phyloP scores from a whole-genome alignment of 2,329 filamentous ascomycete genomes.

The Aspergillus sp. region DNA sequence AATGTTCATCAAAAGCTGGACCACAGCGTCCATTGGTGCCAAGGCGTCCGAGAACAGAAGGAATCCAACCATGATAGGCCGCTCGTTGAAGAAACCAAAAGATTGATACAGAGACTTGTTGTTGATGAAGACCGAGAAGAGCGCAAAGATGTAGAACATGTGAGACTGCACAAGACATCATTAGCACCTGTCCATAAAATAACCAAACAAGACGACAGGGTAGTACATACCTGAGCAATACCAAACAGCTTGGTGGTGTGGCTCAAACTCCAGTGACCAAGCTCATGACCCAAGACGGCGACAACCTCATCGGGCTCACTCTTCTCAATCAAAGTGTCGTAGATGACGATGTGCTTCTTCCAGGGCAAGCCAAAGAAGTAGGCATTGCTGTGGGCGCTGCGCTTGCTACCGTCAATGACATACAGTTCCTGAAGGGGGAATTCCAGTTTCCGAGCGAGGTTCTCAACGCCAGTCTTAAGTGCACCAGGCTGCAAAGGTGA shows the following conservation, averaged over 20 bases:
- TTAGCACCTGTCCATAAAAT: conserved; percentile 1
- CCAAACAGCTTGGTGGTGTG: conserved; percentile 88
- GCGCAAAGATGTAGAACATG: conserved; percentile 90
- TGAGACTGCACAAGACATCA: conserved; percentile 54
- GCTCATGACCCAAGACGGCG: conserved; percentile 87
- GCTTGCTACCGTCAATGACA: conserved; percentile 88
- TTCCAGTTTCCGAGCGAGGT: conserved; percentile 69
- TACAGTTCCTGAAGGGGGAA: conserved; percentile 91
- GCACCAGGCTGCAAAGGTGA: conserved; percentile 80
- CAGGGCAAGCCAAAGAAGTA: conserved; percentile 97
- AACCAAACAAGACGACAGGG: background rate
- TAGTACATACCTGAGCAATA: conserved; percentile 64
- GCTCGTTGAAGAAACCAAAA: conserved; percentile 76
- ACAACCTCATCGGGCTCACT: conserved; percentile 86
- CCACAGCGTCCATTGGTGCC: conserved; percentile 83
- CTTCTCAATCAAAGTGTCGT: conserved; percentile 95
- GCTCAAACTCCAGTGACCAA: conserved; percentile 93
- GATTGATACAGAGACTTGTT: conserved; percentile 83
- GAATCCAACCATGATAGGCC: conserved; percentile 94
- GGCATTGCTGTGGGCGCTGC: conserved; percentile 79
- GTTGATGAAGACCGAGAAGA: conserved; percentile 97
- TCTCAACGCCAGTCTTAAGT: conserved; percentile 82
- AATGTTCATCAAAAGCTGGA: conserved; percentile 94
- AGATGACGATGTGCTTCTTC: conserved; percentile 99
- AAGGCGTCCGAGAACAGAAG: conserved; percentile 96